A percentile compares a stretch with the other conserved stretches of the same genome.
Conservation (phyloP, 2,329 filamentous ascomycete genomes). For the Colletotrichum echinochloae region DNA sequence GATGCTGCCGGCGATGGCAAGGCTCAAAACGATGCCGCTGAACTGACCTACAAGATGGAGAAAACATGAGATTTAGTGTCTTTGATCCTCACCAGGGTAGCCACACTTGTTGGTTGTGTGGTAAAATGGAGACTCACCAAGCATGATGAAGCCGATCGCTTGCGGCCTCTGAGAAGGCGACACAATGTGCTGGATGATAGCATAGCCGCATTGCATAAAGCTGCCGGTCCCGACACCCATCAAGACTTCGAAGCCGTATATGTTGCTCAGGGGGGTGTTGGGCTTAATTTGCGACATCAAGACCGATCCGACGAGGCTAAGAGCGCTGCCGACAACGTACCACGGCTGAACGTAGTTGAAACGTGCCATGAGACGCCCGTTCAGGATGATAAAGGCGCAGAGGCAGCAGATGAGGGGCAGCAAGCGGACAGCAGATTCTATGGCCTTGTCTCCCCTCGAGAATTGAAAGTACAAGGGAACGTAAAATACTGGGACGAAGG, state of each 20-base stretch:
- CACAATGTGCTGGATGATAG: conserved; percentile 48
- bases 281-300: conserved; percentile 45
- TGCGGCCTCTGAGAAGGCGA: conserved; percentile 45
- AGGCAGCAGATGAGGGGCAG: conserved; percentile 56
- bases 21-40: background rate
- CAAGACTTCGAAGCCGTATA: conserved; percentile 53
- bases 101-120: background rate
- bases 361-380: conserved; percentile 51
- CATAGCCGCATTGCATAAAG: conserved; percentile 50
- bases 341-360: conserved; percentile 52
- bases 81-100: too few relatives aligned
- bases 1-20: background rate
- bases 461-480: conserved; percentile 65
- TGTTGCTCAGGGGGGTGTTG: conserved; percentile 41
- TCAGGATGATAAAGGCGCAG: conserved; percentile 48
- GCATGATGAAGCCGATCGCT: conserved; percentile 52
- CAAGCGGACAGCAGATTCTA: conserved; percentile 54
- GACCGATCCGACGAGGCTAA: conserved; percentile 50
- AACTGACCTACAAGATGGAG: background rate
- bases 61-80: background rate
- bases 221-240: conserved; percentile 55
- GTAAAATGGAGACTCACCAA: background rate
- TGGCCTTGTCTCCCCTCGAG: conserved; percentile 52
- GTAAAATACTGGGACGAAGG: conserved; percentile 57
- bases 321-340: conserved; percentile 50